Evolutionary conservation across 352 stramenopile genomes (phyloP).

Genomic region (Phytophthora vignae): DNA sequence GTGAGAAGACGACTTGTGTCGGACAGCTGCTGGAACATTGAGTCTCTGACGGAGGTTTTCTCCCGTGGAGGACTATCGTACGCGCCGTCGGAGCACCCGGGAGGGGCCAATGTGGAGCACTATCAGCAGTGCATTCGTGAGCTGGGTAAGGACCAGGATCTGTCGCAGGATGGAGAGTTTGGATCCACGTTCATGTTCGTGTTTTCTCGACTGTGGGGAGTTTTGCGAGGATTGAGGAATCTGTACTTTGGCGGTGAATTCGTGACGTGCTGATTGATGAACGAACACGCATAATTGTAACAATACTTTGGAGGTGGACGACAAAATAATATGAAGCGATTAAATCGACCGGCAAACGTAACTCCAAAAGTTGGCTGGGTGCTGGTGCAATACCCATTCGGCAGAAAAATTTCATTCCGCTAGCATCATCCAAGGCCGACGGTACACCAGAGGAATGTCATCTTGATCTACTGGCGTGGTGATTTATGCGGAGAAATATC

Average conservation of each 20-base stretch:
- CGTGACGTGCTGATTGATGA: constrained; percentile 42
- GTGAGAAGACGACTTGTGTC: constrained; percentile 54
- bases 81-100: constrained; percentile 43
- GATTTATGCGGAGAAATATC: too few relatives aligned
- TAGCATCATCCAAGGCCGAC: not conserved
- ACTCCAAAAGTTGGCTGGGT: not conserved
- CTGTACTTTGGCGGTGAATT: constrained; percentile 37
- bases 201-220: constrained; percentile 49
- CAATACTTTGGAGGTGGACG: too few relatives aligned
- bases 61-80: constrained; percentile 42
- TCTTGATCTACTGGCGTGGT: too few relatives aligned
- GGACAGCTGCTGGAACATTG: constrained; percentile 64
- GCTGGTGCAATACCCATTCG: too few relatives aligned
- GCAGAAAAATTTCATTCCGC: too few relatives aligned
- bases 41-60: constrained; percentile 33
- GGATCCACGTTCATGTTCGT: constrained; percentile 46
- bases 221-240: constrained; percentile 37
- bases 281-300: too few relatives aligned
- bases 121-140: constrained; percentile 68
- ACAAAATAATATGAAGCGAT: not conserved
- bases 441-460: too few relatives aligned
- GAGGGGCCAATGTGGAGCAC: constrained; percentile 66
- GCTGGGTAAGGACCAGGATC: constrained; percentile 50
- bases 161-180: constrained; percentile 61
- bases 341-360: not conserved